phyloP scores from a whole-genome alignment of 345 rosid species.

The Dovyalis caffra region DNA sequence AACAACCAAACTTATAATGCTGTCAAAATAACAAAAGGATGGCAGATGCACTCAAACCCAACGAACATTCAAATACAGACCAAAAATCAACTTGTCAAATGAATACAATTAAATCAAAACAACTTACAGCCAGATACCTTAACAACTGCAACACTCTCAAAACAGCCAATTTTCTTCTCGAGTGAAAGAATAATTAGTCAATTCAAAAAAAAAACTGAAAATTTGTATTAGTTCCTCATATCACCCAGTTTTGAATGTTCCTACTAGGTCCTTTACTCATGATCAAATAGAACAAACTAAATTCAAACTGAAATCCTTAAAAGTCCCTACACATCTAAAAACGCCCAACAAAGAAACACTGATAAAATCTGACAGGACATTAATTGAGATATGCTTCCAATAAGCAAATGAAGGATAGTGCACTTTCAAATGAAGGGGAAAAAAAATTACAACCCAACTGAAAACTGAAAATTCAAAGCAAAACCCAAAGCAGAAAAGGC shows the following conservation, averaged over 20 bases:
- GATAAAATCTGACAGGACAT: neutral
- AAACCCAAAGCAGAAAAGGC: neutral
- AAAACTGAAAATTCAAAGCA: neutral
- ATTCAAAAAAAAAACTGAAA: no score
- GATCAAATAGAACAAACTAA: neutral
- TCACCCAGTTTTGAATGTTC: neutral
- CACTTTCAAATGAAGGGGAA: no score
- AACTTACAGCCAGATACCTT: neutral
- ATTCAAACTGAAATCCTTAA: neutral
- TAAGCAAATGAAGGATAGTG: no score
- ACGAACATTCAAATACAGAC: neutral
- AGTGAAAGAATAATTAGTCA: neutral
- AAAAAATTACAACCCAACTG: neutral
- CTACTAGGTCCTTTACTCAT: neutral
- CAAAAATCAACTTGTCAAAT: neutral
- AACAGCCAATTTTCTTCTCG: neutral
- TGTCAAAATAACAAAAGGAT: neutral
- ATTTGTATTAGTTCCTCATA: neutral
- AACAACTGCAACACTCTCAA: no score
- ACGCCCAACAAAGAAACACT: neutral
- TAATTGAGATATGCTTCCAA: no score
- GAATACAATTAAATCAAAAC: neutral
- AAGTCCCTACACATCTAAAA: neutral
- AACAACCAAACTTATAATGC: neutral
- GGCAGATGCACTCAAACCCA: neutral